A percentile compares a stretch with the other conserved stretches of the same genome.
These are phyloP conservation scores for Chytriomyces sp. DNA, from an alignment of 192 early-diverging fungal species.

Conservation along the genomic window DNA sequence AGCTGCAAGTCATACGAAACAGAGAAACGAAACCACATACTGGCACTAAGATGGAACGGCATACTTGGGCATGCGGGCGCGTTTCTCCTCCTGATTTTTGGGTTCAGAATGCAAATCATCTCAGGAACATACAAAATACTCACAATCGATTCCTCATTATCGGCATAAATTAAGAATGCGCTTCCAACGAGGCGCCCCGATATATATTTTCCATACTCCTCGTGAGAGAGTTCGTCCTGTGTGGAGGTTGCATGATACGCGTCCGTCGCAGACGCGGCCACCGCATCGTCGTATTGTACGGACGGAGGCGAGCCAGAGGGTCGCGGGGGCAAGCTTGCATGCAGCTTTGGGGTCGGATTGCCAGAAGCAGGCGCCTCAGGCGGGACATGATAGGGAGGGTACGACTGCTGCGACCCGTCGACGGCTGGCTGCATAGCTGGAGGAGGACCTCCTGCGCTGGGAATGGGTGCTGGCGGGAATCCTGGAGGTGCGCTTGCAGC, in stretches of 20 bases:
- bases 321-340: too few species aligned
- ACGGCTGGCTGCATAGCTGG: background rate
- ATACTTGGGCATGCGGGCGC: conserved; percentile 35
- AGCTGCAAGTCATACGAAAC: background rate
- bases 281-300: background rate
- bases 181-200: conserved; percentile 7
- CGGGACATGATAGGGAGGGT: too few species aligned
- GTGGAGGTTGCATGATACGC: background rate
- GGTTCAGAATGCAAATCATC: background rate
- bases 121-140: conserved; percentile 20
- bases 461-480: conserved; percentile 33
- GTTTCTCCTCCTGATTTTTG: conserved; percentile 38
- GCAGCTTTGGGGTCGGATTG: too few species aligned
- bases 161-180: conserved; percentile 36
- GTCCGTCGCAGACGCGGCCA: background rate
- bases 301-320: too few species aligned
- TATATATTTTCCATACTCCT: conserved; percentile 11
- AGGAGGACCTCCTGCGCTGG: conserved; percentile 22
- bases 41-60: background rate
- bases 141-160: conserved; percentile 48
- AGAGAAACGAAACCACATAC: too few species aligned
- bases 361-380: too few species aligned
- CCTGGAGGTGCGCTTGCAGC: background rate
- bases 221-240: background rate
- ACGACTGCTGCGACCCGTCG: too few species aligned